Evolutionary conservation across 352 stramenopile species (phyloP), one percentile per base, ranked within the genome.

Genomic region (Pythium brachiatum): DNA sequence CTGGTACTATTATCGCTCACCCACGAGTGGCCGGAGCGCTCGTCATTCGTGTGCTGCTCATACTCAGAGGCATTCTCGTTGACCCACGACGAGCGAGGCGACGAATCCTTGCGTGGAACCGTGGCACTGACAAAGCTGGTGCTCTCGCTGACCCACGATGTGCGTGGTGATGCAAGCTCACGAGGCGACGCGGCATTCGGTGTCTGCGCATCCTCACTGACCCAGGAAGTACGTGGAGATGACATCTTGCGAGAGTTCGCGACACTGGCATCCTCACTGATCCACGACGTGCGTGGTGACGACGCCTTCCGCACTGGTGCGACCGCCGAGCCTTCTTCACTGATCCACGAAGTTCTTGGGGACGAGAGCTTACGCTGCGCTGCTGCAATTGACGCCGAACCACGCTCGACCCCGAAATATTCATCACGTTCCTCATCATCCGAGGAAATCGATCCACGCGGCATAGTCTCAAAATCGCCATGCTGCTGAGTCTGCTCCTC

Each of bases 91-190:
- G 57, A 55, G 7, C 53, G 18, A n/a, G 41, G 20, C 23, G 58
- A 53, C 23, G 58, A 38, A 11, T 50, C 7, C 15, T 53, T 53
- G 27, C 29, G 43, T 8, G 59, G 29, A 20, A 16, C 39, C 6
- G 57, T 43, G 2, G 44, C 57, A 18, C 32, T 48, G 12, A 51
- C 13, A 21, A 50, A 39, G 32, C 44, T 62, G n/a, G 18, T 34
- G 23, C 21, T 21, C 25, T 70, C 64, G 38, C 57, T 65, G 9
- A 70, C 51, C 64, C 64, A 66, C 25, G 57, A 66, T 3, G 41
- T 64, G 20, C 55, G 36, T 52, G 62, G 41, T 7, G 53, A 58
- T 4, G 43, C 53, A 3, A 36, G 4, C 3, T 62, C 31, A 5
- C 32, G 44, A 1, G 25, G 41, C 18, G 41, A 27, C 27, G n/a